A percentile compares a stretch with the other conserved stretches of the same genome.
Evolutionary conservation across 202 grass and related monocot species (phyloP).

Genomic region (Schoenoplectus tabernaemontani): DNA sequence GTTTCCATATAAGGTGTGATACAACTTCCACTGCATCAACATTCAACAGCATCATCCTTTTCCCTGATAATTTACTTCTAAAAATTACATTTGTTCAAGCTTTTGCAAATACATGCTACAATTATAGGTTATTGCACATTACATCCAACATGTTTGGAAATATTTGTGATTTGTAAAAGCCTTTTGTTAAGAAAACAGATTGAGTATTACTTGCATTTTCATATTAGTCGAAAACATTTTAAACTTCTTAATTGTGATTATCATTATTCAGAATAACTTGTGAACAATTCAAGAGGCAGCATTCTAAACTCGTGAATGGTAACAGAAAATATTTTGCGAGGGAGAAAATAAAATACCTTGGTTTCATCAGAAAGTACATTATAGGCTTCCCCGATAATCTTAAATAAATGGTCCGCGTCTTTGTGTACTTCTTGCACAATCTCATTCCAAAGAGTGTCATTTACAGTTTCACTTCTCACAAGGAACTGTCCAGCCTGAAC

Average conservation of each 20-base stretch:
- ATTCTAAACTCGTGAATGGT: not conserved
- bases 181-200: not conserved
- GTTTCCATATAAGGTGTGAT: not conserved
- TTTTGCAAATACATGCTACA: not conserved
- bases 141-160: not conserved
- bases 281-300: too few species aligned
- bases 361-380: conserved; percentile 79
- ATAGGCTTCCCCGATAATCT: conserved; percentile 87
- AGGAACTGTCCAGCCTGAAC: conserved; percentile 66
- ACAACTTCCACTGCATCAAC: conserved; percentile 15
- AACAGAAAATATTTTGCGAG: not conserved
- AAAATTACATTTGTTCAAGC: not conserved
- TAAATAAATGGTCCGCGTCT: conserved; percentile 88
- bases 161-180: not conserved
- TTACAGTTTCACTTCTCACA: conserved; percentile 63
- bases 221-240: not conserved
- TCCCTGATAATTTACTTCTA: not conserved
- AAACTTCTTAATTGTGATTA: not conserved
- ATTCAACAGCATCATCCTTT: conserved; percentile 13
- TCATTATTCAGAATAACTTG: not conserved
- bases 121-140: conserved; percentile 13
- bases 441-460: conserved; percentile 79
- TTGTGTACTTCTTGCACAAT: conserved; percentile 65
- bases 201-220: not conserved
- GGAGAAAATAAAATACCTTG: conserved; percentile 49